Percentiles rank a stretch among this genome's conserved stretches.
phyloP scores from a whole-genome alignment of 176 grass and related monocot species.

The Triticum monococcum region DNA sequence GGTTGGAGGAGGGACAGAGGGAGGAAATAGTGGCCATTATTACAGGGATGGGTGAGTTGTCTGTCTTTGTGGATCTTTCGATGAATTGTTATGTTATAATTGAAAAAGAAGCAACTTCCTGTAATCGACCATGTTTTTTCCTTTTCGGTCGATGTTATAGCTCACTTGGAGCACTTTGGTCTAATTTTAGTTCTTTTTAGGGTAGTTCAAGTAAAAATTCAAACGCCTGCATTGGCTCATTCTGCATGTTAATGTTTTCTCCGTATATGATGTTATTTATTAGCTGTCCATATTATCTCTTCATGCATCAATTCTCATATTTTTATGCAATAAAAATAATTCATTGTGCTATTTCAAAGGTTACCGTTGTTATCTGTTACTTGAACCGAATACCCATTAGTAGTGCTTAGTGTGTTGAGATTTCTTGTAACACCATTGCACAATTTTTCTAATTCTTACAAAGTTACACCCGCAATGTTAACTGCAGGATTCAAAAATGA shows the following conservation, averaged over 20 bases:
- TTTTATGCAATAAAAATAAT: conserved; percentile 9
- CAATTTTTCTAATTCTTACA: conserved; percentile 3
- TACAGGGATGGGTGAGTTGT: conserved; percentile 78
- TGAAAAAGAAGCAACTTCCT: neutral
- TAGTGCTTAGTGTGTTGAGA: neutral
- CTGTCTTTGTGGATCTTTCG: neutral
- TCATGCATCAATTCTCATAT: neutral
- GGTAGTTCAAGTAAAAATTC: neutral
- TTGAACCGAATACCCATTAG: neutral
- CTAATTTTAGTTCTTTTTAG: neutral
- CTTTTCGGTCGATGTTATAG: neutral
- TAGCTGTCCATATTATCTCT: neutral
- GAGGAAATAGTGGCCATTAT: conserved; percentile 73
- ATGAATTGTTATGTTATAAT: neutral
- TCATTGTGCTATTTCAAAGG: neutral
- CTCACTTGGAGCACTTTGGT: neutral
- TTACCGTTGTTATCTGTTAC: neutral
- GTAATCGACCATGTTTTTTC: neutral
- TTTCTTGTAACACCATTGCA: neutral
- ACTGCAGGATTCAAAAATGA: conserved; percentile 87
- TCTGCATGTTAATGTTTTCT: conserved; percentile 1
- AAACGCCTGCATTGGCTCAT: neutral
- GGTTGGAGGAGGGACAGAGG: conserved; percentile 49
- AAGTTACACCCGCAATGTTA: neutral
- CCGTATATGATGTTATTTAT: conserved; percentile 2